Evolutionary conservation across 2,329 filamentous ascomycete species (phyloP).

Genomic region (Clonostachys rosea): DNA sequence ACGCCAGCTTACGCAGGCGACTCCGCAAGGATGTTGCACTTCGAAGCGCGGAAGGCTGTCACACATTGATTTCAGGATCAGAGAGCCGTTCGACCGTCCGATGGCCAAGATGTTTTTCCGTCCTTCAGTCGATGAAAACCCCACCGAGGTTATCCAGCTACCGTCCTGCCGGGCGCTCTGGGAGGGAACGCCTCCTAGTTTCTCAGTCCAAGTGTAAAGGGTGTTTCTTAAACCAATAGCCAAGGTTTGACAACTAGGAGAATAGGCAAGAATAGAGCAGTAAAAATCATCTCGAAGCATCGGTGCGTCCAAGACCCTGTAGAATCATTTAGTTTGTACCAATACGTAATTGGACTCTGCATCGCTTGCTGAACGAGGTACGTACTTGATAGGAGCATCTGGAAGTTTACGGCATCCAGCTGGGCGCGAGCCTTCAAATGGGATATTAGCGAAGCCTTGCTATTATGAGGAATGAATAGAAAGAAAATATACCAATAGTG

Average conservation of each 20-base stretch:
- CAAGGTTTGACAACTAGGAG: slow-evolving; percentile 65
- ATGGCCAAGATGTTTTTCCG: slow-evolving; percentile 78
- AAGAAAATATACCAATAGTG: background rate
- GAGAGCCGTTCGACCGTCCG: slow-evolving; percentile 70
- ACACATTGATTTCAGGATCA: slow-evolving; percentile 74
- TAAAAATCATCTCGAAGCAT: slow-evolving; percentile 93
- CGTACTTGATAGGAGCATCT: slow-evolving; percentile 72
- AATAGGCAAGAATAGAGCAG: slow-evolving; percentile 87
- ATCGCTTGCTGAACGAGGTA: slow-evolving; percentile 5
- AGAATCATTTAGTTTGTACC: background rate
- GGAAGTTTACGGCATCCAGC: slow-evolving; percentile 42
- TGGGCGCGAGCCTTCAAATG: slow-evolving; percentile 52
- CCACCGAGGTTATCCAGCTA: slow-evolving; percentile 73
- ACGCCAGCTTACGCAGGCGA: slow-evolving; percentile 80
- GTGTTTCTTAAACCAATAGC: slow-evolving; percentile 77
- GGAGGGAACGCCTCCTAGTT: slow-evolving; percentile 53
- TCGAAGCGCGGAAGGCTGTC: slow-evolving; percentile 71
- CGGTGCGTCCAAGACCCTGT: slow-evolving; percentile 82
- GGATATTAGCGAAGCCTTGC: slow-evolving; percentile 2
- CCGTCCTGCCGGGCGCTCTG: slow-evolving; percentile 16
- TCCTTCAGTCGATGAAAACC: slow-evolving; percentile 79
- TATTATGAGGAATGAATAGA: background rate
- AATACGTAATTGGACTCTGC: background rate
- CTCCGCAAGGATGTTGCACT: slow-evolving; percentile 62
- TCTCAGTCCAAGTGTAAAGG: slow-evolving; percentile 88